Conservation (phyloP, 2,329 filamentous ascomycete species). For the Claviceps spartinae region DNA sequence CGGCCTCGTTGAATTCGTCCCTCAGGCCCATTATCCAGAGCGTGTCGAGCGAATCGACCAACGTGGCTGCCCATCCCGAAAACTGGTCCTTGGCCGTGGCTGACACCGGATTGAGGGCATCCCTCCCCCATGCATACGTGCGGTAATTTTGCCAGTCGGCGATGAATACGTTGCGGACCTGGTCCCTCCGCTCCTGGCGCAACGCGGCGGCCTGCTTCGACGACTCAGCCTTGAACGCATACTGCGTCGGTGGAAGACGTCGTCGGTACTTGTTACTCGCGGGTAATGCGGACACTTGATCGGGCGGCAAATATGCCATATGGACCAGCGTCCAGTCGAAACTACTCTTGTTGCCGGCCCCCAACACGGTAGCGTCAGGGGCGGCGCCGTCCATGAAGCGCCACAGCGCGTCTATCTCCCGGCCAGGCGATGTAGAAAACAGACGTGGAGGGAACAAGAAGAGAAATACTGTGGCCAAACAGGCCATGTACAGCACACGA, state of each 20-base stretch:
- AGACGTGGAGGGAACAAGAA: neutral
- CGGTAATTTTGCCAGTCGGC: slow-evolving; percentile 37
- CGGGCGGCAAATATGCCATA: neutral
- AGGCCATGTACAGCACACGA: neutral
- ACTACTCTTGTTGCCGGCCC: neutral
- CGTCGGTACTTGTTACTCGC: neutral
- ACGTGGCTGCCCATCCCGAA: slow-evolving; percentile 53
- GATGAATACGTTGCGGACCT: neutral
- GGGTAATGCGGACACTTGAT: neutral
- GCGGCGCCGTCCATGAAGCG: neutral
- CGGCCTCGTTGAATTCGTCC: slow-evolving; percentile 51
- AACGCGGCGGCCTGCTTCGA: neutral
- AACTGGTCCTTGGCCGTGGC: slow-evolving; percentile 41
- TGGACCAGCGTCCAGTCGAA: neutral
- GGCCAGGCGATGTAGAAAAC: neutral
- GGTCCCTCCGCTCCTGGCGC: neutral
- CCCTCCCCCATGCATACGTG: slow-evolving; percentile 47
- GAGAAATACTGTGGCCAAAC: neutral
- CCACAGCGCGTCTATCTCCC: neutral
- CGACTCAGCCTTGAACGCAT: neutral
- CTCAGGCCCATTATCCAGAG: slow-evolving; percentile 59
- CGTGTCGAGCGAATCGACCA: slow-evolving; percentile 57
- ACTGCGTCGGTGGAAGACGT: neutral
- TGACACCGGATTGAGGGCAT: slow-evolving; percentile 47
- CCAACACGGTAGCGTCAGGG: neutral